Percentiles rank a stretch among this genome's conserved stretches.
These are phyloP conservation scores for Lipomyces orientalis DNA, from an alignment of 805 yeast genomes.

Conservation along the genomic window DNA sequence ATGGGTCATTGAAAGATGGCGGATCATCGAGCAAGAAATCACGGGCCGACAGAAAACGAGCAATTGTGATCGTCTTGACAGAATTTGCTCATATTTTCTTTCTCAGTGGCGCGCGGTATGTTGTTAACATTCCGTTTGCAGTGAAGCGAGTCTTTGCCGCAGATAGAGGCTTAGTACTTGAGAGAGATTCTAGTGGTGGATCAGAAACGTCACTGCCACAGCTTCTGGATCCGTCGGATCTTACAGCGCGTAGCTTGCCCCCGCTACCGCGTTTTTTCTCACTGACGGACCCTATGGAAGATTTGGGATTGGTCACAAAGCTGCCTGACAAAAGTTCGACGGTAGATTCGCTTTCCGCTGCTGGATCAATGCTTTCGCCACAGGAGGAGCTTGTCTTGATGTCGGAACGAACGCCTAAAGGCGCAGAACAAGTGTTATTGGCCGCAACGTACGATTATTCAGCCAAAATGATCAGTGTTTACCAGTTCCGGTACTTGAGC, in stretches of 20 bases:
- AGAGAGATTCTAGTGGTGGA: constrained; percentile 50
- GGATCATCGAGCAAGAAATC: too few species aligned
- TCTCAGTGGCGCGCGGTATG: constrained; percentile 61
- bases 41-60: constrained; percentile 37
- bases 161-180: constrained; percentile 70
- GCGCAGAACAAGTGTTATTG: constrained; percentile 14
- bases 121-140: constrained; percentile 71
- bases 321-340: not conserved
- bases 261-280: constrained; percentile 58
- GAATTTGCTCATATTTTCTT: constrained; percentile 69
- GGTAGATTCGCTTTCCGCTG: constrained; percentile 54
- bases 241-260: not conserved
- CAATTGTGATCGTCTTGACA: constrained; percentile 64
- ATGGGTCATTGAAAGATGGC: constrained; percentile 7
- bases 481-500: constrained; percentile 58
- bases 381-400: constrained; percentile 58
- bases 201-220: constrained; percentile 19
- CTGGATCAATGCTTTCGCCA: constrained; percentile 66
- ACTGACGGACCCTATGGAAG: constrained; percentile 73
- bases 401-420: constrained; percentile 11
- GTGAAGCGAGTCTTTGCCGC: constrained; percentile 66
- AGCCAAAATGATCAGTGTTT: constrained; percentile 53
- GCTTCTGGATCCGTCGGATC: constrained; percentile 6
- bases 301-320: constrained; percentile 66
- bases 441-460: constrained; percentile 53